phyloP scores from a whole-genome alignment of 2,329 filamentous ascomycete species.

The Grosmannia huntii region DNA sequence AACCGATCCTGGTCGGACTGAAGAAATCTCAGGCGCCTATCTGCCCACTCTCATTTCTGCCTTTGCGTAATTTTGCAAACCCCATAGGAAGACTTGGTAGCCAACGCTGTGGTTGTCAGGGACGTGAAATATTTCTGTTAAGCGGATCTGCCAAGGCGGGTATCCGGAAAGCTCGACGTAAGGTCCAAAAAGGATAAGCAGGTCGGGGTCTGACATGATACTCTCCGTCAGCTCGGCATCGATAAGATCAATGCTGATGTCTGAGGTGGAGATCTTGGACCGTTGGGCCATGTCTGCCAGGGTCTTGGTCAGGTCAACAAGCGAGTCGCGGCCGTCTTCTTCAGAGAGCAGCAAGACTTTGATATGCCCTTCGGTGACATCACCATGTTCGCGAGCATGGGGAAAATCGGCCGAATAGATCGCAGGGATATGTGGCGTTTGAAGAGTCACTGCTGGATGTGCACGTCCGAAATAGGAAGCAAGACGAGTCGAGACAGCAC shows the following conservation, averaged over 20 bases:
- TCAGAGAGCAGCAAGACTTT: constrained; percentile 68
- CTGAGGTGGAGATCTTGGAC: constrained; percentile 64
- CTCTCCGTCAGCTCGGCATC: constrained; percentile 73
- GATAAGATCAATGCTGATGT: constrained; percentile 76
- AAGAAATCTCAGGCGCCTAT: not conserved
- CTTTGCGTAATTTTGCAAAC: constrained; percentile 69
- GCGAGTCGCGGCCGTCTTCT: constrained; percentile 81
- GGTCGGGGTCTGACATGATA: constrained; percentile 79
- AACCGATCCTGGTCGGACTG: not conserved
- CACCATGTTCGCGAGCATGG: constrained; percentile 20
- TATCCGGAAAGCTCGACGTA: constrained; percentile 79
- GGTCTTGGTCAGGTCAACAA: constrained; percentile 91
- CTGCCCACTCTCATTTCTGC: constrained; percentile 77
- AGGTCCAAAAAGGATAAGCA: constrained; percentile 78
- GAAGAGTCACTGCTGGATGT: constrained; percentile 58
- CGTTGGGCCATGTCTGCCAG: constrained; percentile 90
- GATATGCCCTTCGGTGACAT: constrained; percentile 27
- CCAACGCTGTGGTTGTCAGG: constrained; percentile 71
- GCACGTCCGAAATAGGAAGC: constrained; percentile 74
- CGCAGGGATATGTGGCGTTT: constrained; percentile 56
- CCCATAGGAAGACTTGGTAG: constrained; percentile 86
- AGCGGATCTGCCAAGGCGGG: constrained; percentile 87
- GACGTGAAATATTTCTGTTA: constrained; percentile 85
- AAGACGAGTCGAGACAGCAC: constrained; percentile 65
- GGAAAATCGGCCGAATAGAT: constrained; percentile 32